These are phyloP conservation scores for Ganoderma multipileum DNA, from an alignment of 1,284 basidiomycete species.

Conservation along the genomic window DNA sequence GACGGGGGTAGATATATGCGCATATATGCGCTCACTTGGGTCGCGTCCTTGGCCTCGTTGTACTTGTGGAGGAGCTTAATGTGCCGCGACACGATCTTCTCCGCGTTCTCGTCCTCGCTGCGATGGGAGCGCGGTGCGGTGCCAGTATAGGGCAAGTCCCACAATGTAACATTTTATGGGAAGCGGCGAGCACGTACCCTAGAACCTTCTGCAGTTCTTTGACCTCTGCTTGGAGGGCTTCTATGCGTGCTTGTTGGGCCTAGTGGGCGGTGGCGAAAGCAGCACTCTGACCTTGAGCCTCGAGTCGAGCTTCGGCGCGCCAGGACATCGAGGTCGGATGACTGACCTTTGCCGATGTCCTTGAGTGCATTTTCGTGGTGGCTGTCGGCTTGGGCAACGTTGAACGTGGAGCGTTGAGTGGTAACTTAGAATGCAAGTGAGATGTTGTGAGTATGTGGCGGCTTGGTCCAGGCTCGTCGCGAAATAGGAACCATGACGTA, in stretches of 20 bases:
- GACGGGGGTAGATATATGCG: background rate
- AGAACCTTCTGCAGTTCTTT: slow-evolving; percentile 56
- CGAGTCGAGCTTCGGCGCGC: too few relatives aligned
- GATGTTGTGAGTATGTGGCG: background rate
- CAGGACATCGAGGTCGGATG: background rate
- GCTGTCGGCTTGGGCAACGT: too few relatives aligned
- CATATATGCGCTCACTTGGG: slow-evolving; percentile 56
- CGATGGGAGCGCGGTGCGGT: background rate
- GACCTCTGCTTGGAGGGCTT: slow-evolving; percentile 60
- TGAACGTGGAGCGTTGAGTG: too few relatives aligned
- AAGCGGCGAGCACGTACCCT: slow-evolving; percentile 49
- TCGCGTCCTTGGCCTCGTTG: slow-evolving; percentile 83
- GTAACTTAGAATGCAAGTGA: background rate
- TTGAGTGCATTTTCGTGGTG: slow-evolving; percentile 32
- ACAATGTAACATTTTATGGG: background rate
- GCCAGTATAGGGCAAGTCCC: background rate
- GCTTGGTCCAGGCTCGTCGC: background rate
- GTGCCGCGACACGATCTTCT: slow-evolving; percentile 70
- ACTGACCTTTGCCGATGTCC: slow-evolving; percentile 33
- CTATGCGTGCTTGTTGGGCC: slow-evolving; percentile 61
- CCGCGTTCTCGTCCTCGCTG: slow-evolving; percentile 62
- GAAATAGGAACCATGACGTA: too few relatives aligned
- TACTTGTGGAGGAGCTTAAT: slow-evolving; percentile 77
- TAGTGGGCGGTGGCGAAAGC: slow-evolving; percentile 32
- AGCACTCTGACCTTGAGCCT: background rate